These are phyloP conservation scores for Xylariaceae sp. DNA, from an alignment of 2,329 filamentous ascomycete species.

Conservation along the genomic window DNA sequence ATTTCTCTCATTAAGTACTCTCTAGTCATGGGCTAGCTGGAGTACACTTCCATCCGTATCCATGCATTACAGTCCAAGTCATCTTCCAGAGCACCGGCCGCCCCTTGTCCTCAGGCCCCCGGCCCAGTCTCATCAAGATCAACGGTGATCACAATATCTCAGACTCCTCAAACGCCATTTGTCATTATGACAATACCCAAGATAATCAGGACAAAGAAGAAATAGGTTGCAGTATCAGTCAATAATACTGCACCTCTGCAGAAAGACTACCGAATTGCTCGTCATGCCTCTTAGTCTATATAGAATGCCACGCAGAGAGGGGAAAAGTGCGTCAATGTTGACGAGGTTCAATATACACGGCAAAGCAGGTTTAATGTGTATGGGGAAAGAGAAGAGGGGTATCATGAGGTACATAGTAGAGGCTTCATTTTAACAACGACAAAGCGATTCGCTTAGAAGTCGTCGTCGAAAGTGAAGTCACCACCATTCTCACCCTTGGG, in stretches of 20 bases:
- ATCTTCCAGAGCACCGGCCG: neutral
- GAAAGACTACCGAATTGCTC: conserved; percentile 16
- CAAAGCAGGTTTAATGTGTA: conserved; percentile 1
- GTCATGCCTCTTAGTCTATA: conserved; percentile 27
- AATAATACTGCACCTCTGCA: too few species aligned
- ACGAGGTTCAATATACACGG: conserved; percentile 22
- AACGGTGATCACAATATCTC: conserved; percentile 4
- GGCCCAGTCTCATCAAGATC: conserved; percentile 2
- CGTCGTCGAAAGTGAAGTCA: conserved; percentile 93
- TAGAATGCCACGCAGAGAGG: conserved; percentile 20
- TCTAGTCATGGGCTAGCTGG: conserved; percentile 13
- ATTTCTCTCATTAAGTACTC: conserved; percentile 17
- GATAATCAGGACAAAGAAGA: conserved; percentile 10
- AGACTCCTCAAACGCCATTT: conserved; percentile 21
- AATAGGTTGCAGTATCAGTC: too few species aligned
- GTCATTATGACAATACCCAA: neutral
- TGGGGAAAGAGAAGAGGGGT: conserved; percentile 12
- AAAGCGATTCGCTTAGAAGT: conserved; percentile 72
- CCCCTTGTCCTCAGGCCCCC: neutral
- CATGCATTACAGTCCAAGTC: conserved; percentile 5
- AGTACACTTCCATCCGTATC: conserved; percentile 15
- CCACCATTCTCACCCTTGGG: conserved; percentile 66
- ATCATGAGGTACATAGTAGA: conserved; percentile 20
- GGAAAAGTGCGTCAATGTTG: neutral
- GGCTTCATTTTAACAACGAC: conserved; percentile 11